Base-by-base conservation (phyloP, 306 rosid genomes). In the Neltuma alba region DNA sequence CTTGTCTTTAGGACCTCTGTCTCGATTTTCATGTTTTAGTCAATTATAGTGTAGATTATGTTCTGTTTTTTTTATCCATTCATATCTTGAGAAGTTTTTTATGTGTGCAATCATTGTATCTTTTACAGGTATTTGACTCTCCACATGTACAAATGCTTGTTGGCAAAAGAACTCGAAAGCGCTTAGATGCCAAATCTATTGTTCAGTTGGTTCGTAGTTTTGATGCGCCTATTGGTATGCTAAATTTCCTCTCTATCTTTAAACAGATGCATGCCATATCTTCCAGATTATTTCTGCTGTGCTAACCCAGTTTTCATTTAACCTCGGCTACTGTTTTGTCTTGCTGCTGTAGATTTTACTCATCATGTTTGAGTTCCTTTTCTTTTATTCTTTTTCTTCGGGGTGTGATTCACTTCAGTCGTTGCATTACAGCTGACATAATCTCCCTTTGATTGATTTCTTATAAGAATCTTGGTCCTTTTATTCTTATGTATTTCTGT, bases 161-260 rank as follows among this genome's bases (percentile, higher is more conserved):
- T 27, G 66, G 37, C 37, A 60, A 60, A 60, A 28, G n/a, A 27
- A 28, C 38, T 14, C 18, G 66, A 28, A 60, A 28, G n/a, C 66
- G 66, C 66, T 60, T 60, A 28, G 66, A 60, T 60, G 66, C 66
- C 10, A 60, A 60, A 20, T 60, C 66, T 28, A 60, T 60, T 28
- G 37, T 60, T 60, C 37, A 60, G 8, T 60, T 60, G 37, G 66
- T 60, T 60, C 66, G 37, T 27, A 60, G 66, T 60, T 60, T 60
- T 4, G 20, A 60, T 6, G 66, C 66, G 5, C 66, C 66, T 27
- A 60, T 28, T 28, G 66, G 66, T 60, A 60, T 60, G 34, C n/a
- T 12, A 28, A 12, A 14, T 28, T 58, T 58, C 33, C n/a, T 28
- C 37, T n/a, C 38, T 60, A 60, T 28, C 66, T 14, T 30, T 60